Evolutionary conservation across 2,329 filamentous ascomycete species (phyloP), one percentile per base, ranked within the genome.

Genomic region (Fonsecaea monophora): DNA sequence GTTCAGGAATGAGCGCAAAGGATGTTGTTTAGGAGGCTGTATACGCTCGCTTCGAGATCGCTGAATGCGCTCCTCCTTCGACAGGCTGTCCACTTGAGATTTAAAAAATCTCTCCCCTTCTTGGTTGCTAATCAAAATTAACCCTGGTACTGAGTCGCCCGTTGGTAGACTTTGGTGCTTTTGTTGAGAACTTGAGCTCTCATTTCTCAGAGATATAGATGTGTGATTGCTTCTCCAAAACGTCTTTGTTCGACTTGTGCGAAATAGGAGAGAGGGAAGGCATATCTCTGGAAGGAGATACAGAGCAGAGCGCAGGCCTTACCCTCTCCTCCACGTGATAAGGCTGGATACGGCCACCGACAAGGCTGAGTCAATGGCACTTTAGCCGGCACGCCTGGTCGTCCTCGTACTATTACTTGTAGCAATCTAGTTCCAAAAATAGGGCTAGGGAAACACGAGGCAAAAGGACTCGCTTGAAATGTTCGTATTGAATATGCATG

Each of bases 321-420:
- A 10, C n/a, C 8, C 7, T 4, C 18, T 21, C 18, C 1, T 25
- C 8, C 45, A 50, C 45, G 45, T 50, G 45, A 50, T 50, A 50
- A 50, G 45, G 45, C 45, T 50, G 25, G 53, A 53, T 10, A 50
- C 59, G 59, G 50, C 50, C 38, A 62, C 48, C 59, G 53, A 42
- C 62, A 25, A 25, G 62, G 62, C 62, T 64, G 21, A 50, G 45
- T 5, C 1, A 4, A 13, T 42, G 15, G 15, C 15, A 5, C 1
- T 25, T 50, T 50, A 25, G 45, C 45, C 21, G 6, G 45, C 15
- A 42, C 45, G 45, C 45, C 45, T 50, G 12, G 38, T 25, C 2
- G 25, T 21, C 21, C 21, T 21, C 21, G 21, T 21, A 21, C 21
- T 21, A 21, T 21, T 25, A 25, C 25, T 25, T 3, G 2, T 25